Base-by-base conservation (phyloP, 805 yeast species). In the Lachancea kluyveri region DNA sequence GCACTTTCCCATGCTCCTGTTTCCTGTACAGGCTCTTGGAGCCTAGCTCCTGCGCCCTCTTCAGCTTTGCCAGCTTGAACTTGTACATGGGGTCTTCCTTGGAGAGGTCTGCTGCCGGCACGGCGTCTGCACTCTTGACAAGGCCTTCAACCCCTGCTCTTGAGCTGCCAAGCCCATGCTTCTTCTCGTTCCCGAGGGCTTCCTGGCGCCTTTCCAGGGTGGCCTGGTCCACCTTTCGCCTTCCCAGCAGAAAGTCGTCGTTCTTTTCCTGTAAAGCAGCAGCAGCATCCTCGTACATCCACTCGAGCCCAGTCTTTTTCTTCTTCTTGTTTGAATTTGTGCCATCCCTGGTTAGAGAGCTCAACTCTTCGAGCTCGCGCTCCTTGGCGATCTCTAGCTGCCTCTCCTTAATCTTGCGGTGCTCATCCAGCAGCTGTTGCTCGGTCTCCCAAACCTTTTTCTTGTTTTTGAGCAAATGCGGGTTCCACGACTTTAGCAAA, bases 401-500 rank as follows among this genome's bases (percentile, higher is more conserved):
- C 18, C 80, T 60, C 45, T 78, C 78, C 38, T 74, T 68, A 20
- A 79, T 74, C 48, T 72, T 70, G 43, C 72, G 71, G 28, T 78
- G 70, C 47, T 84, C 94, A n/a, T 71, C 70, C 5, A 85, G 60
- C 6, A 81, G 77, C 24, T 79, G 79, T 50, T 84, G 87, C 50
- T 92, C 96, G 33, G 65, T 68, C 42, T 76, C 68, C 90, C 94
- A 81, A 21, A 90, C 88, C 48, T 79, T 82, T 43, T 78, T 79
- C 59, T 79, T 86, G 65, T 90, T 90, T 54, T 80, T 83, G 52
- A 83, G 64, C 30, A 85, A 66, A 28, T 81, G 88, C 3, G 98
- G 96, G 57, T 90, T 86, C 98, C 97, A 90, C 40, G 97, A 90
- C 55, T 90, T 90, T 62, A 90, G 82, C 35, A 88, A 59, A 54